Percentiles rank a stretch among this genome's conserved stretches.
Conservation (phyloP, 306 rosid species). For the Gynostemma pentaphyllum region DNA sequence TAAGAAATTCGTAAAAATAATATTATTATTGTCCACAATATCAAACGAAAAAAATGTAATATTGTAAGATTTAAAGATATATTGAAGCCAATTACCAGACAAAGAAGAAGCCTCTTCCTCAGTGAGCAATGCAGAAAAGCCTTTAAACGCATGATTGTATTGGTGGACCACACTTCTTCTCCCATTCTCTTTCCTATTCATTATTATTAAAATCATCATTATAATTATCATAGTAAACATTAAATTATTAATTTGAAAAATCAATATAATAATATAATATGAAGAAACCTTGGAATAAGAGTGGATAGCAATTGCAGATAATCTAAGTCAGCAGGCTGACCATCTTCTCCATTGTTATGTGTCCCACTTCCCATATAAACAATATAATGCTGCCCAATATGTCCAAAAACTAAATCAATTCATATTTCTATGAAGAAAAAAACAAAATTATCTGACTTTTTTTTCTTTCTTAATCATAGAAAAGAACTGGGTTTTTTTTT, state of each 20-base stretch:
- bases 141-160: slow-evolving; percentile 67
- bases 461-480: not conserved
- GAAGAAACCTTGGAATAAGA: slow-evolving; percentile 33
- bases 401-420: not conserved
- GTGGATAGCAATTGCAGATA: slow-evolving; percentile 54
- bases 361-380: slow-evolving; percentile 79
- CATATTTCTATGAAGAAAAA: too few species aligned
- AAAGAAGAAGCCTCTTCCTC: slow-evolving; percentile 65
- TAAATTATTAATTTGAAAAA: not conserved
- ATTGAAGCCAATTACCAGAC: slow-evolving; percentile 44
- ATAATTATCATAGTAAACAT: not conserved
- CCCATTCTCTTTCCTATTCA: slow-evolving; percentile 46
- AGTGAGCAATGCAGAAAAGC: slow-evolving; percentile 90
- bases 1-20: too few species aligned
- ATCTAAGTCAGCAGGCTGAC: slow-evolving; percentile 26
- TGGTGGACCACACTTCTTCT: slow-evolving; percentile 46
- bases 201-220: not conserved
- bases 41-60: not conserved
- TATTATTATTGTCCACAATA: too few species aligned
- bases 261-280: not conserved
- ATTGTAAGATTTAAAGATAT: not conserved
- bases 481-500: not conserved
- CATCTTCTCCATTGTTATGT: slow-evolving; percentile 21
- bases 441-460: not conserved
- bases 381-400: slow-evolving; percentile 64